Base-by-base conservation (phyloP, 768 basidiomycete genomes). In the Boletus subparvulus region DNA sequence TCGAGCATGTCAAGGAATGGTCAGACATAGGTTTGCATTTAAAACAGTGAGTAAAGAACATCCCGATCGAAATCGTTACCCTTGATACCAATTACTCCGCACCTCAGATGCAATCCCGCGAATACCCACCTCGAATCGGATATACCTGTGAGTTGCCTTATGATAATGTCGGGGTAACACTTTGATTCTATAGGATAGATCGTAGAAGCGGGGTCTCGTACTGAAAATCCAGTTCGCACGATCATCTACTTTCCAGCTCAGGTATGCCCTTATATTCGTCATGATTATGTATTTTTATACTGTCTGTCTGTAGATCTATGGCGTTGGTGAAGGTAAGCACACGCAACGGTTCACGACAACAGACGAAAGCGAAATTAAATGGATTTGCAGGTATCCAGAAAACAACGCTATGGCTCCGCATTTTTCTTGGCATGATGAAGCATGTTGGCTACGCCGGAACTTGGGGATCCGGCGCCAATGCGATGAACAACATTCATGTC, bases 221-320 rank as follows among this genome's bases (percentile, higher is more conserved):
- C 68, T 32, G 70, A 76, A 56, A 73, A 73, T 49, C 74, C 74
- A 14, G 62, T 81, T 26, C 75, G 78, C 36, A 79, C 80, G 5
- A 75, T 78, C 43, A 76, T 79, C 48, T 65, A 75, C 33, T 75
- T 67, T 47, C 78, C 79, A 12, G 72, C 63, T 24, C 67, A 71
- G 64, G 67, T 71, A 50, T 51, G 52, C 19, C 50, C 17, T 21
- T 30, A 13, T n/a, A 26, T 58, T 26, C 28, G 26, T 45, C 35
- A 4, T 37, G n/a, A n/a, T 17, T 30, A 24, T 37, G 13, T 3
- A 19, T 19, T 54, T 45, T 49, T 21, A 50, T n/a, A n/a, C 28
- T 6, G 13, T 24, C 47, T 19, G 19, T 30, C 39, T 30, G 7
- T 71, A 76, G 71, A 75, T 80, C 2, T 80, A 77, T 58, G 77